These are phyloP conservation scores for Fraxinus americana DNA, from an alignment of 257 asterid genomes.

Conservation along the genomic window DNA sequence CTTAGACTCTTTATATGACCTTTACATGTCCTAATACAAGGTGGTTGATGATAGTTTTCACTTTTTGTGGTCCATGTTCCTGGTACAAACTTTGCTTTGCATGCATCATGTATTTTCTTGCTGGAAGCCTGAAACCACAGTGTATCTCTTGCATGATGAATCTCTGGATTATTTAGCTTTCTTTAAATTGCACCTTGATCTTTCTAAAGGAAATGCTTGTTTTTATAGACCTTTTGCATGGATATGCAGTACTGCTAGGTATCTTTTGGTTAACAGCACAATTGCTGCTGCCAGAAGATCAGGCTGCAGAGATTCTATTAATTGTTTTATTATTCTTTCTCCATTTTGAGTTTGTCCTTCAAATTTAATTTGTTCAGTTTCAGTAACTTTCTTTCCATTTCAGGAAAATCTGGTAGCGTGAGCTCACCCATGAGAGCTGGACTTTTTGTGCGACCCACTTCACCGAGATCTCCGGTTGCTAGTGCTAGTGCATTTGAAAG, in stretches of 20 bases:
- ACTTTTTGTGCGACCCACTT: conserved; percentile 64
- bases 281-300: not conserved
- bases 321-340: not conserved
- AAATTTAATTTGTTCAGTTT: conserved; percentile 6
- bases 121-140: not conserved
- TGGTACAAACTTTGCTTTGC: not conserved
- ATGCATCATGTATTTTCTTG: not conserved
- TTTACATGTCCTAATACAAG: not conserved
- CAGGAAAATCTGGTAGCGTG: conserved; percentile 43
- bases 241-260: conserved; percentile 1
- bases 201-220: not conserved
- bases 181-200: not conserved
- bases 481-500: conserved; percentile 95
- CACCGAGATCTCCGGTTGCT: conserved; percentile 92
- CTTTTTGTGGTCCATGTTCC: not conserved
- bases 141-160: not conserved
- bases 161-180: not conserved
- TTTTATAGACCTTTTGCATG: conserved; percentile 2
- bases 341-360: conserved; percentile 1
- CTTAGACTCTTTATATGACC: not conserved
- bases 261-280: conserved; percentile 5
- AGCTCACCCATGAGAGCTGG: conserved; percentile 52
- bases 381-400: conserved; percentile 16
- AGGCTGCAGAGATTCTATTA: not conserved
- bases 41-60: not conserved